Conservation (phyloP, 345 rosid genomes). For the Populus alba region DNA sequence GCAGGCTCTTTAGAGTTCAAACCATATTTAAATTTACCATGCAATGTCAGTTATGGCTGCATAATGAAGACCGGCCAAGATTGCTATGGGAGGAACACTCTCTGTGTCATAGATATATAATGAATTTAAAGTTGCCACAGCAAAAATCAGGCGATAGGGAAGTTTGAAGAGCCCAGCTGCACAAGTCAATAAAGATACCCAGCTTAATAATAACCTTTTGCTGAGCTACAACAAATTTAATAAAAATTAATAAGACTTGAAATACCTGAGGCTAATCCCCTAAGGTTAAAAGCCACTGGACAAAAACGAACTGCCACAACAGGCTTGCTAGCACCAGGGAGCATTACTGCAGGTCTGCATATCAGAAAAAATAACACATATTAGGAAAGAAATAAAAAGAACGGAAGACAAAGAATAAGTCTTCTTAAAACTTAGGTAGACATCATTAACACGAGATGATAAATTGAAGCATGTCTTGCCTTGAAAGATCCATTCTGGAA, state of each 20-base stretch:
- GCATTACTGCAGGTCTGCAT: slow-evolving; percentile 78
- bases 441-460: not conserved
- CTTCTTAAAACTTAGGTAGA: not conserved
- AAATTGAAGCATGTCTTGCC: slow-evolving; percentile 41
- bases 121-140: slow-evolving; percentile 85
- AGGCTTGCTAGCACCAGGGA: slow-evolving; percentile 92
- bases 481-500: slow-evolving; percentile 87
- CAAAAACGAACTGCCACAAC: slow-evolving; percentile 87
- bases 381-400: not conserved
- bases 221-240: not conserved
- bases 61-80: slow-evolving; percentile 90
- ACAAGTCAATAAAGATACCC: slow-evolving; percentile 12
- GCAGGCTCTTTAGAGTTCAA: not conserved
- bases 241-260: not conserved
- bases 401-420: not conserved
- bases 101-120: slow-evolving; percentile 89
- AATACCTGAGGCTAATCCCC: slow-evolving; percentile 63
- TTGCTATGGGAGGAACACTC: slow-evolving; percentile 60
- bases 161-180: slow-evolving; percentile 88
- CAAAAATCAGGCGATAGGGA: slow-evolving; percentile 84
- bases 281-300: slow-evolving; percentile 60
- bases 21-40: slow-evolving; percentile 44
- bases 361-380: not conserved
- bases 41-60: slow-evolving; percentile 90
- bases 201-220: slow-evolving; percentile 4